A percentile compares a stretch with the other conserved stretches of the same genome.
phyloP scores from a whole-genome alignment of 331 rosid species.

The Arachis monticola region DNA sequence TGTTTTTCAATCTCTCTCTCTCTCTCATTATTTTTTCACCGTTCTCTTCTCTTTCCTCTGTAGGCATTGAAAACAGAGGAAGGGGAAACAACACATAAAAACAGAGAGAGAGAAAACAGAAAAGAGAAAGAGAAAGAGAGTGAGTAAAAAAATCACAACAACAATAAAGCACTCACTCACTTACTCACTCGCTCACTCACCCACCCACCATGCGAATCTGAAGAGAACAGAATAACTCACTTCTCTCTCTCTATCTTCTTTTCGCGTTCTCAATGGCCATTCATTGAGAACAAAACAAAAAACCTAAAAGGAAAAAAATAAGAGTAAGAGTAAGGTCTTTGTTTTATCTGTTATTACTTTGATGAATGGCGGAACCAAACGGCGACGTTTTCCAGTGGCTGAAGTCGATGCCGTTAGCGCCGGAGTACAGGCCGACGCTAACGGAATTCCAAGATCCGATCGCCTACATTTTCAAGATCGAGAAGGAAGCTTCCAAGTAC shows the following conservation, averaged over 20 bases:
- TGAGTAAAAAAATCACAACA: neutral
- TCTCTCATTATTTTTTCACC: slow-evolving; percentile 28
- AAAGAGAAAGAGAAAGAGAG: neutral
- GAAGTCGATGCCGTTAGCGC: slow-evolving; percentile 80
- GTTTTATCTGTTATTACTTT: neutral
- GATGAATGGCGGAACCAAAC: slow-evolving; percentile 57
- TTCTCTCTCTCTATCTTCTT: neutral
- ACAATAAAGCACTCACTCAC: neutral
- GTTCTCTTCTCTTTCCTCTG: slow-evolving; percentile 49
- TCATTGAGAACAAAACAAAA: neutral
- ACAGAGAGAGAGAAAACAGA: neutral
- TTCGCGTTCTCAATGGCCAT: neutral
- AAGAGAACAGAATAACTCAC: neutral
- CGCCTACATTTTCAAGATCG: slow-evolving; percentile 95
- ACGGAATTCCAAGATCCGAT: slow-evolving; percentile 98
- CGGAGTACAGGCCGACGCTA: slow-evolving; percentile 73
- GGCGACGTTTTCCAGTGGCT: slow-evolving; percentile 87
- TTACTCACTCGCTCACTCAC: no score
- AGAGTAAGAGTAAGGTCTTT: no score
- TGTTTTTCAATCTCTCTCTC: slow-evolving; percentile 22
- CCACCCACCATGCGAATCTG: slow-evolving; percentile 20
- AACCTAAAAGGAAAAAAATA: neutral
- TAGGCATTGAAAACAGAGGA: slow-evolving; percentile 67
- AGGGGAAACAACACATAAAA: neutral
- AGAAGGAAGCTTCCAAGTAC: slow-evolving; percentile 83